Evolutionary conservation across 257 asterid species (phyloP), one percentile per base, ranked within the genome.

Genomic region (Coffea canephora): DNA sequence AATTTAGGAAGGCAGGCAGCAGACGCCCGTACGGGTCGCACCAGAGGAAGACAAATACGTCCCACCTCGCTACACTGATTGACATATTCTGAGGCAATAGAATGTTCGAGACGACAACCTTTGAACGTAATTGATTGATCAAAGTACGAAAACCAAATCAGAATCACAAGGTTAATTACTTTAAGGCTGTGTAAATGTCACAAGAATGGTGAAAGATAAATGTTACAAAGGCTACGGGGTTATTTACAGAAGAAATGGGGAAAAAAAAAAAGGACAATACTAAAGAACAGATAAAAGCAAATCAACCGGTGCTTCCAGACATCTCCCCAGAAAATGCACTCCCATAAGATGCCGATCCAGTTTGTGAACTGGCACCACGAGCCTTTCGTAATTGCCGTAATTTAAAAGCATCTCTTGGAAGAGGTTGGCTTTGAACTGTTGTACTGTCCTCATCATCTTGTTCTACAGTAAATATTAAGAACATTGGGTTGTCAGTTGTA

Each of bases 261-360:
- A 45, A 64, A 49, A 21, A 49, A 39, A 39, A 39, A 39, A 39
- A 39, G 43, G 43, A 39, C 2, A 39, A 39, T 31, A 31, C 43
- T 39, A 39, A 39, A 39, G 4, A 39, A 39, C 43, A 39, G 43
- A 39, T 39, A 3, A 39, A 25, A 48, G 45, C n/a, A 77, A 77
- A 82, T 86, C 84, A 92, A 52, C 90, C 84, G 4, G 98, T 91
- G 87, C 95, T 92, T 73, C 90, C 99, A 21, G 99, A 95, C 78
- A 90, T 79, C 79, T 93, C 97, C 21, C 97, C 99, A 0, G 98
- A 96, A 77, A 96, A 87, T 2, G 94, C 99, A 84, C 99, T 96
- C 72, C 99, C 99, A 73, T 91, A 93, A 0, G 99, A 95, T 8
- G 91, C 89, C 69, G 99, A 92, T 65, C 97, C 97, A 36, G 88